Evolutionary conservation across 1,139 yeast species (phyloP).

Genomic region (Diutina pseudorugosa): DNA sequence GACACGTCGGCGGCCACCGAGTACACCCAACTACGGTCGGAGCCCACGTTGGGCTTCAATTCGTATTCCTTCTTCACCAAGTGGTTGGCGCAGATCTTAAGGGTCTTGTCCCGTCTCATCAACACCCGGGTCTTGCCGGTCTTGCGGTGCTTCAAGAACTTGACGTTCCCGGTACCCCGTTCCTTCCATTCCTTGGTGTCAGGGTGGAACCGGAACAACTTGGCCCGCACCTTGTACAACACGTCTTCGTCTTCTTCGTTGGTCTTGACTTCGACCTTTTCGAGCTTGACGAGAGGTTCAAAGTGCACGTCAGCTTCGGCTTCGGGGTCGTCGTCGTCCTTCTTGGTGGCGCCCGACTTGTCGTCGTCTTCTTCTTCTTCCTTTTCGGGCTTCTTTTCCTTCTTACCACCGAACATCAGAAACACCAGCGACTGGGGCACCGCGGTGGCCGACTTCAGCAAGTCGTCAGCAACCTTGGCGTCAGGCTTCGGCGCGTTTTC

Average conservation of each 20-base stretch:
- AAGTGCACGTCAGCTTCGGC: slow-evolving; percentile 93
- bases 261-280: slow-evolving; percentile 92
- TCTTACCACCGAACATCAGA: slow-evolving; percentile 85
- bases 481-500: no score
- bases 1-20: slow-evolving; percentile 88
- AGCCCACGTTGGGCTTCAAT: slow-evolving; percentile 87
- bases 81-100: slow-evolving; percentile 97
- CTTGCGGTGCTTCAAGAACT: slow-evolving; percentile 80
- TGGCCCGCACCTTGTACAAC: slow-evolving; percentile 81
- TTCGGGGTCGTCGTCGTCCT: slow-evolving; percentile 57
- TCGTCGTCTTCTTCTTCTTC: slow-evolving; percentile 18
- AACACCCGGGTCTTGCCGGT: slow-evolving; percentile 75
- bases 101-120: slow-evolving; percentile 98
- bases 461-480: background rate
- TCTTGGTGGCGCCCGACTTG: slow-evolving; percentile 15
- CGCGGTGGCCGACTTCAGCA: background rate
- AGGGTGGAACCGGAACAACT: slow-evolving; percentile 78
- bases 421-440: slow-evolving; percentile 49
- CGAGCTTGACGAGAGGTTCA: slow-evolving; percentile 90
- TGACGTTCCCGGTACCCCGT: slow-evolving; percentile 98
- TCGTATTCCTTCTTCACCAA: slow-evolving; percentile 74
- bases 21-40: slow-evolving; percentile 98
- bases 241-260: slow-evolving; percentile 95
- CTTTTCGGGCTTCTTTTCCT: slow-evolving; percentile 26
- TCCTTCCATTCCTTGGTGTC: slow-evolving; percentile 96